Evolutionary conservation across 345 rosid species (phyloP).

Genomic region (Jatropha curcas): DNA sequence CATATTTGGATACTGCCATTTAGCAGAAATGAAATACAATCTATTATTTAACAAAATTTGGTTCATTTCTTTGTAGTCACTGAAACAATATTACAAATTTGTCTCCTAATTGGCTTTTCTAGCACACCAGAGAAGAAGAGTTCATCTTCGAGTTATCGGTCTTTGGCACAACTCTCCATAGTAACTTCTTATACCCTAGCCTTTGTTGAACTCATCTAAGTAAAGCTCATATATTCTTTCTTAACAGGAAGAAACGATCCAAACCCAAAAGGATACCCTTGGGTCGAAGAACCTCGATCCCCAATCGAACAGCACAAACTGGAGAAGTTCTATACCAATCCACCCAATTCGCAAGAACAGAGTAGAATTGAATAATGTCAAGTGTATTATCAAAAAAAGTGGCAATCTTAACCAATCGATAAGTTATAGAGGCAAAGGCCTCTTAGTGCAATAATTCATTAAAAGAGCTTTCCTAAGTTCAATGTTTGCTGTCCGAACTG

Average conservation of each 20-base stretch:
- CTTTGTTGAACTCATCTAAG: conserved; percentile 46
- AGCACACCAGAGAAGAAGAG: conserved; percentile 56
- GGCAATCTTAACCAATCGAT: conserved; percentile 56
- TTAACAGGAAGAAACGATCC: conserved; percentile 55
- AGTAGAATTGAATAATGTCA: conserved; percentile 50
- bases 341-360: conserved; percentile 53
- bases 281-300: conserved; percentile 51
- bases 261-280: conserved; percentile 54
- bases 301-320: conserved; percentile 52
- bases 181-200: conserved; percentile 43
- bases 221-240: conserved; percentile 43
- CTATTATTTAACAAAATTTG: neutral
- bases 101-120: conserved; percentile 49
- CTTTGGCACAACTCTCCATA: conserved; percentile 51
- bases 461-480: conserved; percentile 54
- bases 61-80: neutral
- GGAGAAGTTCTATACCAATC: conserved; percentile 48
- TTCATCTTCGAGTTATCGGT: conserved; percentile 45
- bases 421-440: conserved; percentile 53
- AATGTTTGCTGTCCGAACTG: conserved; percentile 42
- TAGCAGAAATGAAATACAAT: neutral
- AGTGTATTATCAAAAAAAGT: conserved; percentile 59
- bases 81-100: neutral
- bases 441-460: conserved; percentile 51
- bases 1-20: neutral